Evolutionary conservation across 169 alveolate genomes (phyloP).

Genomic region (Plasmodium ovale): DNA sequence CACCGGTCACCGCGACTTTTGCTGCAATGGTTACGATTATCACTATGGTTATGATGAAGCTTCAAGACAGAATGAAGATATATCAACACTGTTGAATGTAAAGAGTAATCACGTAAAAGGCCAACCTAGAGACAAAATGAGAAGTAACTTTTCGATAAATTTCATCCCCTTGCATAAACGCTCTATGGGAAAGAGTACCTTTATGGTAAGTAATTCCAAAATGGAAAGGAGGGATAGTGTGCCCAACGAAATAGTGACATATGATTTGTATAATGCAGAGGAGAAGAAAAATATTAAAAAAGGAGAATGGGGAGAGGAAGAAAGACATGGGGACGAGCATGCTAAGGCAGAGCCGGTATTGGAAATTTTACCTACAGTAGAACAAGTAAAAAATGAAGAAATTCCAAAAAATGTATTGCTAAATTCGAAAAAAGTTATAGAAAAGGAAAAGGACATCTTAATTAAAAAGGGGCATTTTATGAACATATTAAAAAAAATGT

Average conservation of each 20-base stretch:
- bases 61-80: slow-evolving; percentile 10
- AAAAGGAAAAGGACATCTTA: slow-evolving; percentile 3
- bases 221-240: neutral
- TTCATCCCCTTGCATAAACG: neutral
- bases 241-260: neutral
- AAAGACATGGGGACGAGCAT: too few relatives aligned
- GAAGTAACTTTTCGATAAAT: neutral
- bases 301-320: neutral
- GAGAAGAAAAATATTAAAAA: neutral
- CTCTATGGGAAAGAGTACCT: neutral
- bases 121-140: neutral
- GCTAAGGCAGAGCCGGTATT: too few relatives aligned
- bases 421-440: neutral
- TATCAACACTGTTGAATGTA: neutral
- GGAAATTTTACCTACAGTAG: too few relatives aligned
- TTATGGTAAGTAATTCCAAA: neutral
- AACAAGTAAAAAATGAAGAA: too few relatives aligned
- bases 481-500: neutral
- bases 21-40: too few relatives aligned
- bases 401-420: slow-evolving; percentile 6
- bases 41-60: too few relatives aligned
- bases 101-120: slow-evolving; percentile 10
- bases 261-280: neutral
- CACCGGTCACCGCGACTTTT: too few relatives aligned
- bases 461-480: neutral